Evolutionary conservation across 75 land plant genomes (phyloP), one percentile per base, ranked within the genome.

Genomic region (Gnetum montanum): DNA sequence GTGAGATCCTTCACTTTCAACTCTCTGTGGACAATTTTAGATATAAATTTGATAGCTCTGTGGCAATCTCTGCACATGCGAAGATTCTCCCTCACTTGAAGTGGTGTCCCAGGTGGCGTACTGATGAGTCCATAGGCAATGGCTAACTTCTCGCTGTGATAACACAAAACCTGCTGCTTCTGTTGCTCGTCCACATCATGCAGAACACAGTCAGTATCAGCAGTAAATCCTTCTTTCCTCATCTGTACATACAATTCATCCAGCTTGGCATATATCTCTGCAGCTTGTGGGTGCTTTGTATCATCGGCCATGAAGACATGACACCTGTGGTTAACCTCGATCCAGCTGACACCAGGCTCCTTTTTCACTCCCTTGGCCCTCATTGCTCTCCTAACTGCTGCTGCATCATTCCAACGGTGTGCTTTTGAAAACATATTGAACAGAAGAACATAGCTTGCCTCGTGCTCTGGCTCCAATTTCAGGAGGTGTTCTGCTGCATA

Each of bases 401-500:
- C 53, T 15, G 71, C 83, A 13, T 75, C 68, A 25, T 46, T 46
- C 83, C 83, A 81, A 72, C 49, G 65, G 6, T 66, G 73, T 35
- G 72, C 72, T 22, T 60, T 57, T 25, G 84, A 67, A 72, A 76
- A 72, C 30, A 76, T 45, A 43, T 76, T 76, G 16, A 75, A 71
- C 10, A 76, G 31, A 38, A 67, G 29, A 35, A 70, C 55, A 66
- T 76, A 76, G 11, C 53, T 50, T 11, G 58, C 79, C 18, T 70
- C 60, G 33, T 63, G 64, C 1, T 57, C 33, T 6, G 69, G 64
- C 13, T 76, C 70, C 68, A 71, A 53, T 11, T 49, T 63, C 13
- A 60, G 11, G 15, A 68, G 47, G 34, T 46, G 60, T 38, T 48
- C 57, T 2, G 73, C 74, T 37, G 67, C 79, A 12, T 57, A 3